These are phyloP conservation scores for Rhododendron griersonianum DNA, from an alignment of 148 eudicot genomes.

Conservation along the genomic window DNA sequence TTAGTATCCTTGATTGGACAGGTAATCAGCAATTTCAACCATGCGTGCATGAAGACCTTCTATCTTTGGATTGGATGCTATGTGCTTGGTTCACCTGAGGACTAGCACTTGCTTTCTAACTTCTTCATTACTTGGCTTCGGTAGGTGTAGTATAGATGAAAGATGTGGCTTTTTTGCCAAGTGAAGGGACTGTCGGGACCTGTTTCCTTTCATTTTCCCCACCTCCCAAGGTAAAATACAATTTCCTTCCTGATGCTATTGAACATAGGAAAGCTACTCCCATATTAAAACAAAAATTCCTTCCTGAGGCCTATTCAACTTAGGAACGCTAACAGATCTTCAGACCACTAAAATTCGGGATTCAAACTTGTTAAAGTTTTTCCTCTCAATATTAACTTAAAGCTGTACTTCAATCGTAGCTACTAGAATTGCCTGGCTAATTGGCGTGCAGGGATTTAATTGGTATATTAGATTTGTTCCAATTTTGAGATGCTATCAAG, in stretches of 20 bases:
- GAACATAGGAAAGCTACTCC: neutral
- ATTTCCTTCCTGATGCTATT: neutral
- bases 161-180: neutral
- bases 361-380: neutral
- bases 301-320: neutral
- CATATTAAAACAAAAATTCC: neutral
- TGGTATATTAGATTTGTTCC: neutral
- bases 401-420: neutral
- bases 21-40: neutral
- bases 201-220: neutral
- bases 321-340: neutral
- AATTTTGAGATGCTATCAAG: neutral
- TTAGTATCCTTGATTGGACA: neutral
- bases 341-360: neutral
- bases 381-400: neutral
- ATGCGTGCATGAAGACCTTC: neutral
- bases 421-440: neutral
- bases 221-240: neutral
- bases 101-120: neutral
- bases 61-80: neutral
- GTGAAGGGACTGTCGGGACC: neutral
- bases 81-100: neutral
- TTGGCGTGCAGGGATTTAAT: neutral
- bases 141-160: neutral
- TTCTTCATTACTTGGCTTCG: neutral